These are phyloP conservation scores for Saccharomyces hybrid DNA, from an alignment of 1,139 yeast genomes.

Conservation along the genomic window DNA sequence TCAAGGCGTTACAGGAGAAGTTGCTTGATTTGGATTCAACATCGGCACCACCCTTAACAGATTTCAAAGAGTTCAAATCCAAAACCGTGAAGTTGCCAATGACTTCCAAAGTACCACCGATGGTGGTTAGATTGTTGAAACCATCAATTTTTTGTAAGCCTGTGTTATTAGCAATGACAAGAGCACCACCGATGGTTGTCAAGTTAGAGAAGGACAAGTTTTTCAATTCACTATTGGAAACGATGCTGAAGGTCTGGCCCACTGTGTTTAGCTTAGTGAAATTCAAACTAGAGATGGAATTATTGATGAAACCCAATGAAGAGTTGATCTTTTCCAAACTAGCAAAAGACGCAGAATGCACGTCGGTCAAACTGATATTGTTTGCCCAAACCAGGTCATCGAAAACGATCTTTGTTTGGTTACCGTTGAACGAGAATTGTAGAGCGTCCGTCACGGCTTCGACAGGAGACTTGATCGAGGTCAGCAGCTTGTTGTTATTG, in stretches of 20 bases:
- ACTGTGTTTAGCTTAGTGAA: conserved; percentile 50
- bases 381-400: conserved; percentile 73
- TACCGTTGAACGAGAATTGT: conserved; percentile 80
- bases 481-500: conserved; percentile 77
- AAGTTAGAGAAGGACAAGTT: conserved; percentile 64
- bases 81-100: conserved; percentile 77
- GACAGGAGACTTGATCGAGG: conserved; percentile 63
- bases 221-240: conserved; percentile 64
- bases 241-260: conserved; percentile 77
- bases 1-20: conserved; percentile 74
- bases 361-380: conserved; percentile 75
- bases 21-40: conserved; percentile 66
- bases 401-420: conserved; percentile 58
- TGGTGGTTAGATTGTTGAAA: conserved; percentile 62
- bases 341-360: conserved; percentile 62
- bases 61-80: conserved; percentile 58
- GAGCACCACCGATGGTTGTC: conserved; percentile 76
- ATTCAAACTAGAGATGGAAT: conserved; percentile 50
- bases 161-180: conserved; percentile 78
- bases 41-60: conserved; percentile 88
- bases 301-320: conserved; percentile 70
- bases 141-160: conserved; percentile 57
- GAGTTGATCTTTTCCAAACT: conserved; percentile 67
- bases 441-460: conserved; percentile 65
- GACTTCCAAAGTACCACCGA: conserved; percentile 83